These are phyloP conservation scores for Spirogloea muscicola DNA, from an alignment of 139 green algal genomes.

Conservation along the genomic window DNA sequence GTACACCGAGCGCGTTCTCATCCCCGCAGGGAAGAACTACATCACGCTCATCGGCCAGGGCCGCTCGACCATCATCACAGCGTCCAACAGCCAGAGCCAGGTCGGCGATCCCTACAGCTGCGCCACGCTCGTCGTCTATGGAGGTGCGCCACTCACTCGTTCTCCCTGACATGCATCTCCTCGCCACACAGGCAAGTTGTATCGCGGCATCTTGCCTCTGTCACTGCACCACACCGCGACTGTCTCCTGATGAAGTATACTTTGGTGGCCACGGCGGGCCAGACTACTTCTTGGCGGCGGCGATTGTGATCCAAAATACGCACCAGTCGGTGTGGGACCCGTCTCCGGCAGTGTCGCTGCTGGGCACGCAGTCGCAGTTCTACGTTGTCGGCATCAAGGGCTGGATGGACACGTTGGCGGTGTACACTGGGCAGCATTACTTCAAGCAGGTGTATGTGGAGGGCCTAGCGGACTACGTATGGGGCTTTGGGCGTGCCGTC, in stretches of 20 bases:
- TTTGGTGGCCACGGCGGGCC: too few species aligned
- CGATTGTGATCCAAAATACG: slow-evolving; percentile 3
- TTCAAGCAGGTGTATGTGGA: slow-evolving; percentile 12
- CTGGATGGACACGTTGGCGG: slow-evolving; percentile 10
- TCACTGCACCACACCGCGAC: too few species aligned
- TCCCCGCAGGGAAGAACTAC: slow-evolving; percentile 8
- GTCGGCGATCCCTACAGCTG: background rate
- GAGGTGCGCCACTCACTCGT: too few species aligned
- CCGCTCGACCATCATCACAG: background rate
- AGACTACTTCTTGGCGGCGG: background rate
- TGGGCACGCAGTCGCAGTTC: slow-evolving; percentile 1
- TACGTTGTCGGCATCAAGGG: background rate
- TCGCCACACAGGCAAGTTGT: too few species aligned
- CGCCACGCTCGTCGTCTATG: slow-evolving; percentile 13
- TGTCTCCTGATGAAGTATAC: too few species aligned
- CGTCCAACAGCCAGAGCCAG: background rate
- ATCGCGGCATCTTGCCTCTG: too few species aligned
- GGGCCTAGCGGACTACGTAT: slow-evolving; percentile 20
- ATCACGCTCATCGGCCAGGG: slow-evolving; percentile 10
- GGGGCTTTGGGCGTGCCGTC: slow-evolving; percentile 4
- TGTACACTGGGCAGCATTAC: background rate
- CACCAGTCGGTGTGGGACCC: background rate
- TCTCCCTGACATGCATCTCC: too few species aligned
- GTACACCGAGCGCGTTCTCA: slow-evolving; percentile 11
- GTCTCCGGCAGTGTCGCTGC: background rate